Evolutionary conservation across 441 rosid genomes (phyloP).

Genomic region (Eugenia klotzschiana): DNA sequence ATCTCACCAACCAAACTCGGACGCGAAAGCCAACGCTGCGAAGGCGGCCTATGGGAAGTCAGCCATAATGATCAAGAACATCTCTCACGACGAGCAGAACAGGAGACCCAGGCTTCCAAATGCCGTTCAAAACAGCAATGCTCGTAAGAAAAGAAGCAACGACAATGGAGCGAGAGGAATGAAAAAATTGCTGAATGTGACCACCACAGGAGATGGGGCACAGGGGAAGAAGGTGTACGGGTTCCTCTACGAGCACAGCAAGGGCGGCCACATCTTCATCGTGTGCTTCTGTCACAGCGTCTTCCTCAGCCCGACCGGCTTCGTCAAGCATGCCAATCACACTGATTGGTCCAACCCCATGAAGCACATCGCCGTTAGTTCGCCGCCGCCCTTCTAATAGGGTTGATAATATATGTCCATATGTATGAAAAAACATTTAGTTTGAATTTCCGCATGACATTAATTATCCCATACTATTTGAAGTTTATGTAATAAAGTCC

Average conservation of each 20-base stretch:
- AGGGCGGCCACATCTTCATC: slow-evolving; percentile 14
- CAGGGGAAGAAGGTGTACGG: slow-evolving; percentile 28
- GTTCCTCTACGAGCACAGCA: slow-evolving; percentile 16
- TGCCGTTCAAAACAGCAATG: background rate
- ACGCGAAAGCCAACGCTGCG: background rate
- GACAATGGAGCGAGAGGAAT: slow-evolving; percentile 2
- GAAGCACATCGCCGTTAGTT: slow-evolving; percentile 11
- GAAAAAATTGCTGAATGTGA: slow-evolving; percentile 24
- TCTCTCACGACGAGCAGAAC: background rate
- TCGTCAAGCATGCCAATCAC: slow-evolving; percentile 31
- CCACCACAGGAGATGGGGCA: slow-evolving; percentile 25
- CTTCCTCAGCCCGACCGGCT: slow-evolving; percentile 29
- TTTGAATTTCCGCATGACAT: background rate
- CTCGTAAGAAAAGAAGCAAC: background rate
- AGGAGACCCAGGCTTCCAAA: background rate
- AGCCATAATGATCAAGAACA: background rate
- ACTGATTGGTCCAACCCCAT: slow-evolving; percentile 10
- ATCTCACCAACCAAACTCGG: background rate
- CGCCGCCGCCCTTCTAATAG: background rate
- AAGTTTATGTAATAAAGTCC: background rate
- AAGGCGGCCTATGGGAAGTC: background rate
- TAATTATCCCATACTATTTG: background rate
- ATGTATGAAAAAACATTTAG: background rate
- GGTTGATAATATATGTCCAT: background rate
- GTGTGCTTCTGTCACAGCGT: slow-evolving; percentile 41